A percentile compares a stretch with the other conserved stretches of the same genome.
These are phyloP conservation scores for Ophiostoma tasmaniense DNA, from an alignment of 2,329 filamentous ascomycete genomes.

Conservation along the genomic window DNA sequence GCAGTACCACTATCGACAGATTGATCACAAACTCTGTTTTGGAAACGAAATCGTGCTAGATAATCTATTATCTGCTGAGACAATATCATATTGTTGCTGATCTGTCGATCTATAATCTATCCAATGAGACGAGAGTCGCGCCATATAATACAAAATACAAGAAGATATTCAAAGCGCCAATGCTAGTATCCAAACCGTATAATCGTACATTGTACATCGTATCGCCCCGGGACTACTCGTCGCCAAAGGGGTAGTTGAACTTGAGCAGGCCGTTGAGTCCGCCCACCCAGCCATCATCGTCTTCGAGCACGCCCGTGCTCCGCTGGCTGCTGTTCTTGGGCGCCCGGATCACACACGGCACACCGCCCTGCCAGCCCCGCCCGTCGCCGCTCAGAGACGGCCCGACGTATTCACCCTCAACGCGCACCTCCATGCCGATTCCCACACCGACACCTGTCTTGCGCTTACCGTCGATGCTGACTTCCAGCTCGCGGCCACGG, in stretches of 20 bases:
- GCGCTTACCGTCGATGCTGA: conserved; percentile 69
- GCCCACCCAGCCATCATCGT: conserved; percentile 93
- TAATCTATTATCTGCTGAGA: background rate
- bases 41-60: background rate
- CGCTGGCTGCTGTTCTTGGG: conserved; percentile 34
- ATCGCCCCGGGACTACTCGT: conserved; percentile 25
- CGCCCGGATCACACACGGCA: conserved; percentile 79
- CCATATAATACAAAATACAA: background rate
- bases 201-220: background rate
- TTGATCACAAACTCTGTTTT: background rate
- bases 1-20: background rate
- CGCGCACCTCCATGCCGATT: conserved; percentile 75
- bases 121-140: background rate
- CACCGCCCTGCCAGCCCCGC: conserved; percentile 59
- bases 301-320: conserved; percentile 37
- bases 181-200: background rate
- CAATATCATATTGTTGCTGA: background rate
- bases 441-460: conserved; percentile 57
- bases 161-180: background rate
- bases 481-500: conserved; percentile 64
- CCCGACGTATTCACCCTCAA: conserved; percentile 76
- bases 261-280: conserved; percentile 88
- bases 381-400: conserved; percentile 30
- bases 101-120: background rate
- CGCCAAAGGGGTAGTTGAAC: conserved; percentile 95